These are phyloP conservation scores for Exutisphaerella laricina DNA, from an alignment of 2,329 filamentous ascomycete species.

Conservation along the genomic window DNA sequence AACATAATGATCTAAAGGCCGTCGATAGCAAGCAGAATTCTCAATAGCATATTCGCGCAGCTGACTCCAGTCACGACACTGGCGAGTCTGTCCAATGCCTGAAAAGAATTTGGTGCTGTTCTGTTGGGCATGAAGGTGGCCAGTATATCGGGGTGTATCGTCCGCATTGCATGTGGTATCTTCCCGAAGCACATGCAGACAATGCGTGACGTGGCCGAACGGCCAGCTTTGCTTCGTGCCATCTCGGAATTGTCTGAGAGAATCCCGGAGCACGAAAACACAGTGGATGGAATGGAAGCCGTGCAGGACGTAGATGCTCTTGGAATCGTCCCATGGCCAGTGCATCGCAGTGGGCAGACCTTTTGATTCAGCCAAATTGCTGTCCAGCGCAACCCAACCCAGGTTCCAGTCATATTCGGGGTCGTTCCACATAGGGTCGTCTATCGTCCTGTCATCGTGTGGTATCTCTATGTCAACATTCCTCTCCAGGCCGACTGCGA, in stretches of 20 bases:
- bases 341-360: neutral
- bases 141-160: slow-evolving; percentile 4
- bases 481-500: slow-evolving; percentile 3
- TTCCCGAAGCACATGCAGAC: slow-evolving; percentile 1
- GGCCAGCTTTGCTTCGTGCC: neutral
- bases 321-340: slow-evolving; percentile 6
- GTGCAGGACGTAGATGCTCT: slow-evolving; percentile 5
- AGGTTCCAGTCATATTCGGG: slow-evolving; percentile 6
- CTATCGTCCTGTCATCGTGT: slow-evolving; percentile 4
- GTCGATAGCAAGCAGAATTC: slow-evolving; percentile 6
- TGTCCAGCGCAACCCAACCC: slow-evolving; percentile 4
- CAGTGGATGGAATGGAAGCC: slow-evolving; percentile 4
- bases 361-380: neutral
- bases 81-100: neutral
- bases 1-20: slow-evolving; percentile 3
- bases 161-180: slow-evolving; percentile 5
- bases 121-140: neutral
- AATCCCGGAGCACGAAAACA: neutral
- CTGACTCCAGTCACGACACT: neutral
- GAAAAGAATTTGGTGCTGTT: neutral
- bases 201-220: neutral
- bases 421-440: slow-evolving; percentile 6
- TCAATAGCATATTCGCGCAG: slow-evolving; percentile 1
- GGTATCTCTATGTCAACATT: slow-evolving; percentile 4
- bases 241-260: neutral